These are phyloP conservation scores for Solanum ahanhuiri DNA, from an alignment of 257 asterid genomes.

Conservation along the genomic window DNA sequence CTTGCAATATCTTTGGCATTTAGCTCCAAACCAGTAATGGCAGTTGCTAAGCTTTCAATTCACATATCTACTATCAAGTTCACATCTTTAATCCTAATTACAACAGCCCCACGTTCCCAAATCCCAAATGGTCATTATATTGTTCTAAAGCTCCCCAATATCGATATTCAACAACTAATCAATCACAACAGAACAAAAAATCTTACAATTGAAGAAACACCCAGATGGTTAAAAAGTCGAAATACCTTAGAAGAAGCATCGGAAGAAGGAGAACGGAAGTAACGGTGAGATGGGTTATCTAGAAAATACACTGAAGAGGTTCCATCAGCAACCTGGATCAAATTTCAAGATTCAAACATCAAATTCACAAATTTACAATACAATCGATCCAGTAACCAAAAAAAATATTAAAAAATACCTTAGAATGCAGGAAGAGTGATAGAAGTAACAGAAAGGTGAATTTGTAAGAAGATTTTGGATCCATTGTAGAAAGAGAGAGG, in stretches of 20 bases:
- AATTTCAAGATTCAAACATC: not conserved
- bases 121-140: not conserved
- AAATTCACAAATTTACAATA: not conserved
- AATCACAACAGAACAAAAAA: not conserved
- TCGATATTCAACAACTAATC: not conserved
- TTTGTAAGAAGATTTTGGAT: not conserved
- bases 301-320: constrained; percentile 52
- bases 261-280: constrained; percentile 43
- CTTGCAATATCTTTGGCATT: not conserved
- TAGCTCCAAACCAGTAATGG: not conserved
- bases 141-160: not conserved
- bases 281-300: constrained; percentile 46
- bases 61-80: not conserved
- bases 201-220: not conserved
- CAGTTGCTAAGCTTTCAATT: not conserved
- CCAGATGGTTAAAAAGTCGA: not conserved
- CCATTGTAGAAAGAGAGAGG: constrained; percentile 10
- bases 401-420: constrained; percentile 12
- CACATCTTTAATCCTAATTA: not conserved
- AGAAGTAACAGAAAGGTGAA: constrained; percentile 23
- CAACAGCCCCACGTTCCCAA: not conserved
- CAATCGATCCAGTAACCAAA: constrained; percentile 10
- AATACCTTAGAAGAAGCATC: constrained; percentile 26
- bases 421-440: constrained; percentile 16
- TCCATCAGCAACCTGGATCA: constrained; percentile 39